These are phyloP conservation scores for Pichia sp. DNA, from an alignment of 1,139 yeast species.

Conservation along the genomic window DNA sequence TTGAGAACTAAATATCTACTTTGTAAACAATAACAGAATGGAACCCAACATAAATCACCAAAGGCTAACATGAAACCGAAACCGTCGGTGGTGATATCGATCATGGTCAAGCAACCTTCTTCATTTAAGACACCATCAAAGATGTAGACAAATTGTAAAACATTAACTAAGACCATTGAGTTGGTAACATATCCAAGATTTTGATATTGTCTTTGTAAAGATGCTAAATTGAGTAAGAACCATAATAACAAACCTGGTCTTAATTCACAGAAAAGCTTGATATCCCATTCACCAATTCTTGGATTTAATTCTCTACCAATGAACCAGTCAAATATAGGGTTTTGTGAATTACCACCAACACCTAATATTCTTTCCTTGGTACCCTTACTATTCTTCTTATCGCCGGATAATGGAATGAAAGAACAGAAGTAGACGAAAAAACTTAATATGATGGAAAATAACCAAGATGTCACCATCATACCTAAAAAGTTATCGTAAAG, in stretches of 20 bases:
- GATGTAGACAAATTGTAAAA: slow-evolving; percentile 77
- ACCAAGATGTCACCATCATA: slow-evolving; percentile 59
- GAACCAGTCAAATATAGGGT: slow-evolving; percentile 84
- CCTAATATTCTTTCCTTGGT: slow-evolving; percentile 74
- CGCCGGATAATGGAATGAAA: slow-evolving; percentile 50
- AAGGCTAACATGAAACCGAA: slow-evolving; percentile 95
- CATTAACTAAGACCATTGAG: slow-evolving; percentile 66
- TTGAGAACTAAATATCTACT: slow-evolving; percentile 75
- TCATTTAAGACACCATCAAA: slow-evolving; percentile 93
- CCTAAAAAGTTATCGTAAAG: slow-evolving; percentile 67
- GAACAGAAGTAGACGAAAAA: slow-evolving; percentile 65
- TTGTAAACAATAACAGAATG: slow-evolving; percentile 87
- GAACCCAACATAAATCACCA: slow-evolving; percentile 94
- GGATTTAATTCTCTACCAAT: slow-evolving; percentile 97
- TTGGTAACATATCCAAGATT: slow-evolving; percentile 60
- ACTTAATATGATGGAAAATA: slow-evolving; percentile 65
- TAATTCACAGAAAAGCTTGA: slow-evolving; percentile 89
- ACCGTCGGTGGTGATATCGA: slow-evolving; percentile 95
- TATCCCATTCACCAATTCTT: slow-evolving; percentile 79
- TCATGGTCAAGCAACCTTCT: slow-evolving; percentile 87
- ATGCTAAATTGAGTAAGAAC: slow-evolving; percentile 75
- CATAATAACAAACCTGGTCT: slow-evolving; percentile 93
- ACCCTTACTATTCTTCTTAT: slow-evolving; percentile 44
- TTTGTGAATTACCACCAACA: slow-evolving; percentile 83
- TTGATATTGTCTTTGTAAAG: slow-evolving; percentile 78